A percentile compares a stretch with the other conserved stretches of the same genome.
phyloP scores from a whole-genome alignment of 2,329 filamentous ascomycete genomes.

The Alternaria ventricosa region DNA sequence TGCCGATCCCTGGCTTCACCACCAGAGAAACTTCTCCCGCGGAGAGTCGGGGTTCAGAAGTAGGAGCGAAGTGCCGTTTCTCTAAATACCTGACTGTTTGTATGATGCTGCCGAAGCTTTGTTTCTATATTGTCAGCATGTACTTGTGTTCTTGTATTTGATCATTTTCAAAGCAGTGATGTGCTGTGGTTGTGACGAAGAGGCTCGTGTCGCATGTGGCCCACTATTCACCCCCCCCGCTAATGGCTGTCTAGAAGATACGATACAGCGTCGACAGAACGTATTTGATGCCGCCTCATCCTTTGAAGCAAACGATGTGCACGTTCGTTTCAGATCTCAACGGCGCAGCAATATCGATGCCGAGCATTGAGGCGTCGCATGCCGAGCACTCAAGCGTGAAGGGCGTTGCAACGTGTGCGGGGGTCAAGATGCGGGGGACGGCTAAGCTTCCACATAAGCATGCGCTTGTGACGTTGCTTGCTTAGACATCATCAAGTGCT shows the following conservation, averaged over 20 bases:
- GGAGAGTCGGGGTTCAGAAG: background rate
- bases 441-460: constrained; percentile 23
- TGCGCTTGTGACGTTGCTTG: constrained; percentile 19
- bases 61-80: background rate
- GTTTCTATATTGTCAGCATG: background rate
- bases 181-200: background rate
- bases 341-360: constrained; percentile 1
- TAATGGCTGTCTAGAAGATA: background rate
- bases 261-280: background rate
- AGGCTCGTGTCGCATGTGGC: background rate
- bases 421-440: constrained; percentile 8
- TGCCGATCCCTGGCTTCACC: constrained; percentile 17
- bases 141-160: fast-evolving
- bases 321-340: background rate
- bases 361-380: constrained; percentile 1
- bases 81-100: background rate
- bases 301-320: background rate
- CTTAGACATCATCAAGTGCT: constrained; percentile 6
- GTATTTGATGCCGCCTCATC: background rate
- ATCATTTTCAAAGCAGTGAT: background rate
- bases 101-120: background rate
- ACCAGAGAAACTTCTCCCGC: background rate
- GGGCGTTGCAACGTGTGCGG: background rate
- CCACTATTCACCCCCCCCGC: background rate
- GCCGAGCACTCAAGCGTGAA: background rate